These are phyloP conservation scores for Coemansia sp. DNA, from an alignment of 192 early-diverging fungal species.

Conservation along the genomic window DNA sequence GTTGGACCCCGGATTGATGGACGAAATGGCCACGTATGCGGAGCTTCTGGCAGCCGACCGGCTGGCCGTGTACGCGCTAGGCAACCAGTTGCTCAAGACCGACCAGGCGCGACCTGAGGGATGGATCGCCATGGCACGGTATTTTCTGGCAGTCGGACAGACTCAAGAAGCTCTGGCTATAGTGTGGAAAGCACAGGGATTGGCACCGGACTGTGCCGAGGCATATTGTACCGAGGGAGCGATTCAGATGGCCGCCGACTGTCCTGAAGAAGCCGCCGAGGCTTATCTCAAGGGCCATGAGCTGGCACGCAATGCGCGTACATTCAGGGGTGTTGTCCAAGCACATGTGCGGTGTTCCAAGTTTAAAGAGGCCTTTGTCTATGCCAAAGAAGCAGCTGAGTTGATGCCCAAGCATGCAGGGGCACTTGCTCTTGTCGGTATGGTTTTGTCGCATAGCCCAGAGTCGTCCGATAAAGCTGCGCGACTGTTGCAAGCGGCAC, in stretches of 20 bases:
- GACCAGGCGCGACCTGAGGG: conserved; percentile 42
- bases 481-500: conserved; percentile 25
- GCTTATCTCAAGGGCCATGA: conserved; percentile 32
- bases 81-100: conserved; percentile 28
- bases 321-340: conserved; percentile 27
- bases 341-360: conserved; percentile 23
- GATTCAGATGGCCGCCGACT: conserved; percentile 32
- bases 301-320: conserved; percentile 16
- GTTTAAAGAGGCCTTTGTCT: conserved; percentile 44
- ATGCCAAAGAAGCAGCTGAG: conserved; percentile 45
- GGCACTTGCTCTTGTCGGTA: conserved; percentile 37
- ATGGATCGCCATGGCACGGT: conserved; percentile 53
- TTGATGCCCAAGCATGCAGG: conserved; percentile 31
- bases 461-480: conserved; percentile 41
- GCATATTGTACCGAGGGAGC: conserved; percentile 38
- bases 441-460: conserved; percentile 44
- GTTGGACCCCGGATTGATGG: conserved; percentile 22
- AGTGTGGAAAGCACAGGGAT: conserved; percentile 48
- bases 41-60: conserved; percentile 29
- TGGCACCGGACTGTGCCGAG: conserved; percentile 25
- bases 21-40: conserved; percentile 39
- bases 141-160: conserved; percentile 24
- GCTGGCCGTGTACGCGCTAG: conserved; percentile 30
- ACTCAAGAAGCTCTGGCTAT: conserved; percentile 47
- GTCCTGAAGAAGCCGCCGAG: conserved; percentile 27